Base-by-base conservation (phyloP, 75 land plant species). In the Larix kaempferi region DNA sequence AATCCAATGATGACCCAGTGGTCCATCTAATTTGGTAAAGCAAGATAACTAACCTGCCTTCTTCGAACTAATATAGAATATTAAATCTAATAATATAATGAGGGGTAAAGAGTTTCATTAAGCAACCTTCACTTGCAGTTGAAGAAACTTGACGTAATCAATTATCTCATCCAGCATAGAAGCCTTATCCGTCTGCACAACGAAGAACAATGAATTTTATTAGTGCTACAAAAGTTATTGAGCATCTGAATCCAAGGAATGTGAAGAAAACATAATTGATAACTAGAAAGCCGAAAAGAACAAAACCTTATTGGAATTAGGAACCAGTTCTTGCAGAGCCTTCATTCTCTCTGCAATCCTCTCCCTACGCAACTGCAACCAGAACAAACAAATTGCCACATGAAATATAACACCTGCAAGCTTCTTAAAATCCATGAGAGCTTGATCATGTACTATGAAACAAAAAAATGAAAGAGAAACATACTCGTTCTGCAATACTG, bases 271-370 rank as follows among this genome's bases (percentile, higher is more conserved):
- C 54, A 49, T 49, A 49, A 10, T 49, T 49, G 54, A 49, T 49
- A 10, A 49, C 12, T 49, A 44, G 54, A 49, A 49, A 49, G 54
- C 12, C 54, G 12, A 49, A 49, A 1, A 49, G 0, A 49, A 49
- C 13, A 49, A 33, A 55, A 94, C 97, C 97, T 94, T 94, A 77
- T 94, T 94, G 74, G 87, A 81, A 80, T 90, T 90, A 33, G 97
- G 97, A 29, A 94, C 94, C 60, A 94, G 76, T 75, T 94, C 94
- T 69, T 94, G 97, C 67, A 94, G 80, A 39, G 94, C 88, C 76
- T 88, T 94, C 94, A 94, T 90, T 81, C 94, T 81, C 57, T 94
- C 97, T 59, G 97, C 90, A 66, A 94, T 94, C 66, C 97, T 81
- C 80, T 94, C 97, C 52, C 97, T 82, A 14, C 97, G 89, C 21